phyloP scores from a whole-genome alignment of 2,329 filamentous ascomycete species.

The Aspergillus calidoustus region DNA sequence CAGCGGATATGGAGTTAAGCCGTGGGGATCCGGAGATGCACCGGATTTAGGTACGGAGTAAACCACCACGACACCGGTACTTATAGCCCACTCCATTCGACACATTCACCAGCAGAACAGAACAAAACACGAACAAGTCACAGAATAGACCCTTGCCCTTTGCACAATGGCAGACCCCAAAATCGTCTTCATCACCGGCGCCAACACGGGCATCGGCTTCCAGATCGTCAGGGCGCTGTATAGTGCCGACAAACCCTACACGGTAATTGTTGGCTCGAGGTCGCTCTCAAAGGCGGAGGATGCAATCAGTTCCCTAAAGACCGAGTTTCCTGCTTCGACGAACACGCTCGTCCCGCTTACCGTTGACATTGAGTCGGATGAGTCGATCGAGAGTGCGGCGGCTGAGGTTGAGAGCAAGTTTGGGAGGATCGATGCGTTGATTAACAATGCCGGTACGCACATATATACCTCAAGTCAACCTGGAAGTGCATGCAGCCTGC shows the following conservation, averaged over 20 bases:
- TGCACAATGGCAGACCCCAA: constrained; percentile 1
- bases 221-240: constrained; percentile 61
- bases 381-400: constrained; percentile 55
- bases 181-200: constrained; percentile 64
- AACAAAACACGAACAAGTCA: too few relatives aligned
- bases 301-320: constrained; percentile 50
- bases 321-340: constrained; percentile 45
- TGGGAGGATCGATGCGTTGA: constrained; percentile 56
- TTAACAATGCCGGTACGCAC: constrained; percentile 61
- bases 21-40: too few relatives aligned
- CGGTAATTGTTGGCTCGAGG: constrained; percentile 61
- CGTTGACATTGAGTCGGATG: constrained; percentile 60
- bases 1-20: too few relatives aligned
- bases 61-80: too few relatives aligned
- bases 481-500: neutral
- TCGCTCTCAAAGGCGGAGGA: constrained; percentile 55
- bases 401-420: constrained; percentile 48
- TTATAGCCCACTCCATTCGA: too few relatives aligned
- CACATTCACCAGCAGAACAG: too few relatives aligned
- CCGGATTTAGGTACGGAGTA: neutral
- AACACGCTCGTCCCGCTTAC: constrained; percentile 54
- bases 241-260: constrained; percentile 54
- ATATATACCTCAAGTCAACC: neutral
- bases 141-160: too few relatives aligned
- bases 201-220: constrained; percentile 65